phyloP scores from a whole-genome alignment of 306 rosid genomes.

The Rosa multiflora region DNA sequence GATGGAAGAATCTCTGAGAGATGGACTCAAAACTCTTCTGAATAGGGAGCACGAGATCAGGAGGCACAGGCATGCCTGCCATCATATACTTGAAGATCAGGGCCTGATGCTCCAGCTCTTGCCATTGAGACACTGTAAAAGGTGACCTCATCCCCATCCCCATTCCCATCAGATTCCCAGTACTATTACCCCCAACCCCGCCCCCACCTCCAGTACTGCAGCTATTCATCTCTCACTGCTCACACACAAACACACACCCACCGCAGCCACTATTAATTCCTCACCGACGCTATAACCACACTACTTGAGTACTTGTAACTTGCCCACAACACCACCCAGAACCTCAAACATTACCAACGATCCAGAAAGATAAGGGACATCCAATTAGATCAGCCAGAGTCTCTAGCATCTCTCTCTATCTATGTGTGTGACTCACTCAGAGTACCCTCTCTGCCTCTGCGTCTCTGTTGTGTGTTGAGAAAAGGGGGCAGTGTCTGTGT shows the following conservation, averaged over 20 bases:
- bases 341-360: slow-evolving; percentile 35
- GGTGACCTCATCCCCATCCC: slow-evolving; percentile 55
- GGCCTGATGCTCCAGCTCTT: slow-evolving; percentile 87
- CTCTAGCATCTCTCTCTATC: slow-evolving; percentile 20
- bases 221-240: slow-evolving; percentile 3
- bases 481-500: slow-evolving; percentile 34
- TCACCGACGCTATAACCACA: not conserved
- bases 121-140: slow-evolving; percentile 88
- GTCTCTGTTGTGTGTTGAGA: slow-evolving; percentile 32
- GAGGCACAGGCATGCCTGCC: slow-evolving; percentile 80
- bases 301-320: not conserved
- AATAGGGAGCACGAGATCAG: slow-evolving; percentile 79
- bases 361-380: slow-evolving; percentile 25
- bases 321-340: not conserved
- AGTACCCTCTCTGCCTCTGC: slow-evolving; percentile 16
- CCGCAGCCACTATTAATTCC: not conserved
- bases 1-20: slow-evolving; percentile 58
- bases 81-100: slow-evolving; percentile 82
- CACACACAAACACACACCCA: not conserved
- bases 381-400: slow-evolving; percentile 25
- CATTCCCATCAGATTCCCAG: slow-evolving; percentile 27
- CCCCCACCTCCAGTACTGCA: slow-evolving; percentile 17
- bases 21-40: slow-evolving; percentile 71
- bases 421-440: not conserved
- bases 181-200: slow-evolving; percentile 23